Evolutionary conservation across 2,329 filamentous ascomycete species (phyloP).

Genomic region (Microdochium nivale): DNA sequence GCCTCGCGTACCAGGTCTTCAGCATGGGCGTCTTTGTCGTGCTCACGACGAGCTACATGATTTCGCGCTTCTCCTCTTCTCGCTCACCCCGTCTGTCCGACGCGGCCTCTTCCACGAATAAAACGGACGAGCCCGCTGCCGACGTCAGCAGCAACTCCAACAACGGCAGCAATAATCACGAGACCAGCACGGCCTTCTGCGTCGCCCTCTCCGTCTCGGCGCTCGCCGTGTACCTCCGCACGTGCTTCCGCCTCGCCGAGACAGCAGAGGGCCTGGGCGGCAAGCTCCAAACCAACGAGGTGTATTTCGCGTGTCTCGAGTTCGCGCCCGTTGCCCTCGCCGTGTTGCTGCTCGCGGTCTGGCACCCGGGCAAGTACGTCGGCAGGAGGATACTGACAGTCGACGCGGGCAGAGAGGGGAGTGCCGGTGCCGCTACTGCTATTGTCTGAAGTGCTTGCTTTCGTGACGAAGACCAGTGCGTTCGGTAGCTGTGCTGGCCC

Average conservation of each 20-base stretch:
- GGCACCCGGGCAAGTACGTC: conserved; percentile 32
- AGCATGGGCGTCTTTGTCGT: conserved; percentile 39
- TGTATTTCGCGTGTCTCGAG: conserved; percentile 43
- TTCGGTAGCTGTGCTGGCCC: too few relatives aligned
- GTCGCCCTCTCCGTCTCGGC: conserved; percentile 32
- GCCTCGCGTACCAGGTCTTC: conserved; percentile 45
- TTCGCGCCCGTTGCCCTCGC: conserved; percentile 45
- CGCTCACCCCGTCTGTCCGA: conserved; percentile 22
- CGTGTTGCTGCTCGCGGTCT: conserved; percentile 32
- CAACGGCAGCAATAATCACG: neutral
- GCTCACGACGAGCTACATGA: conserved; percentile 17
- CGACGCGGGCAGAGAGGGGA: too few relatives aligned
- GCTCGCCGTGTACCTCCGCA: conserved; percentile 41
- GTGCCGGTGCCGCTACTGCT: too few relatives aligned
- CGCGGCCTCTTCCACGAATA: too few relatives aligned
- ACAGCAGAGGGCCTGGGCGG: conserved; percentile 39
- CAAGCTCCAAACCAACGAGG: conserved; percentile 37
- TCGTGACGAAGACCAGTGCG: too few relatives aligned
- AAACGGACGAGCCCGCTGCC: neutral
- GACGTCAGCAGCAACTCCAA: neutral
- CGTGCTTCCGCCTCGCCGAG: conserved; percentile 44
- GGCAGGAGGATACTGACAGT: neutral
- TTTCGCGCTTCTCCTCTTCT: conserved; percentile 28
- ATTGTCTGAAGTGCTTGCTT: too few relatives aligned
- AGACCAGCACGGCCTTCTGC: conserved; percentile 26